These are phyloP conservation scores for Cladophialophora yegresii DNA, from an alignment of 2,329 filamentous ascomycete genomes.

Conservation along the genomic window DNA sequence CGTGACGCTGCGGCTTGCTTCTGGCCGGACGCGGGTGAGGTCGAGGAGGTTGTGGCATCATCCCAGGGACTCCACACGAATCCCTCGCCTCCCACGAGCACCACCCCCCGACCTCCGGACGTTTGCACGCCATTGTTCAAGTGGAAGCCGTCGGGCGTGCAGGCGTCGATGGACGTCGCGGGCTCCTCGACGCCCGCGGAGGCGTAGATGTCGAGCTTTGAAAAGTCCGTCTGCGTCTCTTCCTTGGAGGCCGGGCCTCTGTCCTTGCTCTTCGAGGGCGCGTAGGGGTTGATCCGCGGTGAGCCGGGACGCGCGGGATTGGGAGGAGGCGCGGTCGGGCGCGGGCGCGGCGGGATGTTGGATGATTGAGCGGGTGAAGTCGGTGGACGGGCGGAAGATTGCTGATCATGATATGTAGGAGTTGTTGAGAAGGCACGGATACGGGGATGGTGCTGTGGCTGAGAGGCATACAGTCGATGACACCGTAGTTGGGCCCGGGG, in stretches of 20 bases:
- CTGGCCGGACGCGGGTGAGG: not conserved
- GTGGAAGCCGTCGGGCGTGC: constrained; percentile 79
- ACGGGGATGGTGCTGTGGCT: not conserved
- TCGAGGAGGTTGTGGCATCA: not conserved
- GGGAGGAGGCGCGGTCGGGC: not conserved
- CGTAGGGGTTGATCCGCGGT: constrained; percentile 33
- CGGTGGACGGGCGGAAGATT: not conserved
- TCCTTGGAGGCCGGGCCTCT: constrained; percentile 63
- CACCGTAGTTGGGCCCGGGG: not conserved
- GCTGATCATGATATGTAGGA: not conserved
- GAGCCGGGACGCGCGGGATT: not conserved
- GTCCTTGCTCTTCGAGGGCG: constrained; percentile 51
- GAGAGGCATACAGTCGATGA: not conserved
- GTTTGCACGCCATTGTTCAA: constrained; percentile 79
- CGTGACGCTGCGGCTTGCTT: not conserved
- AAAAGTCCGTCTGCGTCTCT: constrained; percentile 71
- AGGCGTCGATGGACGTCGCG: constrained; percentile 80
- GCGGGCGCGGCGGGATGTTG: not conserved
- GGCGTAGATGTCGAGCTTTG: constrained; percentile 74
- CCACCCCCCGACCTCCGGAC: constrained; percentile 66
- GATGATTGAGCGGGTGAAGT: not conserved
- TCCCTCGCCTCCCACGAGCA: constrained; percentile 83
- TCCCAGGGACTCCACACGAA: constrained; percentile 86
- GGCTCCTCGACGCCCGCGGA: constrained; percentile 74
- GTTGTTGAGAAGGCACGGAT: not conserved